Evolutionary conservation across 495 filamentous ascomycete genomes (phyloP).

Genomic region (Penicillium canariense): DNA sequence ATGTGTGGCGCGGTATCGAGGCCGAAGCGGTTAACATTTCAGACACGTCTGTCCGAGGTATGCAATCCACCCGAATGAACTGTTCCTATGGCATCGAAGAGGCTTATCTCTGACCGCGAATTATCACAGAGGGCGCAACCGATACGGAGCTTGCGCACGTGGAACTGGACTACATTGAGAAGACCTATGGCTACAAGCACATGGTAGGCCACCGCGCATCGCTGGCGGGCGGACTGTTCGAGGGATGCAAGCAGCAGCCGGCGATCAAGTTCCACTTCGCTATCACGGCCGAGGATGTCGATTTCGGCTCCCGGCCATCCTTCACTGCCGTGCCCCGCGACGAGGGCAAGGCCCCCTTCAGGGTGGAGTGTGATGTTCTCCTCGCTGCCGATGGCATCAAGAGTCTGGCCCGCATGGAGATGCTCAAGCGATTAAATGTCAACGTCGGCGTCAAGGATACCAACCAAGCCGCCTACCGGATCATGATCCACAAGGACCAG

Average conservation of each 20-base stretch:
- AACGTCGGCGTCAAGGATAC: constrained; percentile 64
- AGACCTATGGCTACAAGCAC: constrained; percentile 70
- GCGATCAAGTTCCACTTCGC: constrained; percentile 70
- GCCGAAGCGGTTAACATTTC: constrained; percentile 56
- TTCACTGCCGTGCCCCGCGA: constrained; percentile 59
- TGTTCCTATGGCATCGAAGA: too few relatives aligned
- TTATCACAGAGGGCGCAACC: constrained; percentile 58
- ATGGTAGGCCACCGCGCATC: constrained; percentile 76
- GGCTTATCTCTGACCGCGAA: not conserved
- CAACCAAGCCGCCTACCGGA: constrained; percentile 78
- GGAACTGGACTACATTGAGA: constrained; percentile 60
- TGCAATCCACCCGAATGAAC: not conserved
- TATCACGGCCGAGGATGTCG: constrained; percentile 50
- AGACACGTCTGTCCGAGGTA: constrained; percentile 54
- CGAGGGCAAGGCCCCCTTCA: constrained; percentile 45
- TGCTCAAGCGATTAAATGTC: constrained; percentile 57
- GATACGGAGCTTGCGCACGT: constrained; percentile 68
- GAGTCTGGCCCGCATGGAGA: constrained; percentile 56
- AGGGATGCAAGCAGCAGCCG: constrained; percentile 60
- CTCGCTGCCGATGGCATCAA: constrained; percentile 76
- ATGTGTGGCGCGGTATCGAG: constrained; percentile 66
- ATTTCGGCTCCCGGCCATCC: constrained; percentile 50
- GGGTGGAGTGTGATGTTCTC: constrained; percentile 63
- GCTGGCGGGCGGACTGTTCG: constrained; percentile 65
- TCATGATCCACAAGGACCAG: constrained; percentile 70